phyloP scores from a whole-genome alignment of 73 alveolate species.

The Uronychia setigera region DNA sequence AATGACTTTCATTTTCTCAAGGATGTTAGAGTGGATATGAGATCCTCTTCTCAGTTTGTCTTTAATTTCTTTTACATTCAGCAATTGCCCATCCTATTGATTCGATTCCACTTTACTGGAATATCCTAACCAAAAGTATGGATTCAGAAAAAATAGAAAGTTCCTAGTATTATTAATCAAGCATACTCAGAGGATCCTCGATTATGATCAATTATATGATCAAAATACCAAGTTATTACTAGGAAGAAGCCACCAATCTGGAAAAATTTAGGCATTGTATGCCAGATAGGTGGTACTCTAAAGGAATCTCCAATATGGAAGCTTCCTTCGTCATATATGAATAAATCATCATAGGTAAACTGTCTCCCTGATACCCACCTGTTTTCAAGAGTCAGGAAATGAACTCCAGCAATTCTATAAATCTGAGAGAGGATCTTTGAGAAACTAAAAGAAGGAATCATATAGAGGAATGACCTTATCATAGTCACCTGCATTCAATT shows the following conservation, averaged over 20 bases:
- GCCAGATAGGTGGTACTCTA: constrained; percentile 15
- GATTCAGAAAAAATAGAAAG: constrained; percentile 32
- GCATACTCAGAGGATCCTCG: constrained; percentile 20
- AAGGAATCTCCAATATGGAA: constrained; percentile 10
- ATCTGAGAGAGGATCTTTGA: constrained; percentile 2
- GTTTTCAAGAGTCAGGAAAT: constrained; percentile 11
- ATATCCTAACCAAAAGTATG: constrained; percentile 29
- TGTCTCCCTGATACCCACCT: constrained; percentile 37
- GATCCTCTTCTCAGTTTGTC: not conserved
- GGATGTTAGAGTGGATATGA: not conserved
- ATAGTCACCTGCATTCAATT: not conserved
- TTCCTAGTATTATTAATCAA: not conserved
- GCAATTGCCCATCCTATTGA: too few relatives aligned
- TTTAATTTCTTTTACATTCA: not conserved
- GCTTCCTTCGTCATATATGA: constrained; percentile 4
- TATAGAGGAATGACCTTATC: not conserved
- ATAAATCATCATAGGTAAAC: constrained; percentile 14
- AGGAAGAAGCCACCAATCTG: not conserved
- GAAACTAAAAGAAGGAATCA: constrained; percentile 38
- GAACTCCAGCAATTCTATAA: constrained; percentile 24
- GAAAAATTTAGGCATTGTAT: not conserved
- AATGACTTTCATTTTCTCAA: constrained; percentile 9
- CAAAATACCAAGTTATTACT: constrained; percentile 28
- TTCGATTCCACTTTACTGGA: too few relatives aligned
- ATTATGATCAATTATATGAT: constrained; percentile 30